A percentile compares a stretch with the other conserved stretches of the same genome.
phyloP scores from a whole-genome alignment of 495 filamentous ascomycete genomes.

The Neurospora africana region DNA sequence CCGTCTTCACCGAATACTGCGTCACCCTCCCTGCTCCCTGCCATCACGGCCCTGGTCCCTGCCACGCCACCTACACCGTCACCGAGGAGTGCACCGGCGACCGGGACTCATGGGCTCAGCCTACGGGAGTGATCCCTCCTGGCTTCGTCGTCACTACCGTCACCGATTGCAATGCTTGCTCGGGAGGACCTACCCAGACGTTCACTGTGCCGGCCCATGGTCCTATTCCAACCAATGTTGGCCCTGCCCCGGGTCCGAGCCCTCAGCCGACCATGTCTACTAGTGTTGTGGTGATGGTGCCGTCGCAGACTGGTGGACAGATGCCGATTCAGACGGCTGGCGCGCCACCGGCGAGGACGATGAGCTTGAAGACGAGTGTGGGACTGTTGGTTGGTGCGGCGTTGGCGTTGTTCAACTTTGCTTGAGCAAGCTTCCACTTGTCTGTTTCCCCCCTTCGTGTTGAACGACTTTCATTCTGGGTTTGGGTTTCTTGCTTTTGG shows the following conservation, averaged over 20 bases:
- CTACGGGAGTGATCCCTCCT: constrained; percentile 16
- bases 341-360: constrained; percentile 21
- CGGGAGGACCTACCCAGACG: not conserved
- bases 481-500: not conserved
- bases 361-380: constrained; percentile 4
- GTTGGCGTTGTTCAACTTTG: not conserved
- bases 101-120: constrained; percentile 12
- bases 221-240: not conserved
- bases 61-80: constrained; percentile 35
- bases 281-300: not conserved
- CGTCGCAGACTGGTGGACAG: not conserved
- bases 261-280: not conserved
- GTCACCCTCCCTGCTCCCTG: constrained; percentile 29
- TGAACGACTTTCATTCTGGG: not conserved
- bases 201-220: not conserved
- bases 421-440: not conserved
- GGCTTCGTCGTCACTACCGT: constrained; percentile 33
- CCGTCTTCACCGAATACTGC: constrained; percentile 29
- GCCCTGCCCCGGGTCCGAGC: not conserved
- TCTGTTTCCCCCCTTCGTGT: not conserved
- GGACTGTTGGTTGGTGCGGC: not conserved
- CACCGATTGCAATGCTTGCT: not conserved
- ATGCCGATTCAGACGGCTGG: not conserved
- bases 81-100: constrained; percentile 28
- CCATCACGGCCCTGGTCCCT: constrained; percentile 24